These are phyloP conservation scores for Phytopythium cucurbitacearum DNA, from an alignment of 352 stramenopile genomes.

Conservation along the genomic window DNA sequence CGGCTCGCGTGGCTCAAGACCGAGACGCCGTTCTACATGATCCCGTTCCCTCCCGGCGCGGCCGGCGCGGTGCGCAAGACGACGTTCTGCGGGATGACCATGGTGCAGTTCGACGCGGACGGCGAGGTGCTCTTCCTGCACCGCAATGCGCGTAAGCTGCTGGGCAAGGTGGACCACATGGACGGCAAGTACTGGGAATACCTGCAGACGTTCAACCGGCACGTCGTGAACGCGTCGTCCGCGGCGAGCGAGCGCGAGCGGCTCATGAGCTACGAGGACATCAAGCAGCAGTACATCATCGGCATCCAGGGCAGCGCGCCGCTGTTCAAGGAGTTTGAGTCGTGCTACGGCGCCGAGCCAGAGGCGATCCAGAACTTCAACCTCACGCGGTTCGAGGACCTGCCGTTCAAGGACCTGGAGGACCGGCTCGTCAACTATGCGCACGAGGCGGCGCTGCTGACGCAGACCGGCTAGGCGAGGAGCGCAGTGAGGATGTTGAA, in stretches of 20 bases:
- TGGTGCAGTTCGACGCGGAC: constrained; percentile 59
- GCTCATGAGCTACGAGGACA: constrained; percentile 37
- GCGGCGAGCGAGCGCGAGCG: constrained; percentile 6
- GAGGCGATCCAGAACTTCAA: constrained; percentile 35
- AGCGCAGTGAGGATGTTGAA: too few species aligned
- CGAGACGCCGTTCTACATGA: constrained; percentile 54
- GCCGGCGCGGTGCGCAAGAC: constrained; percentile 31
- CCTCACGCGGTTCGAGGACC: constrained; percentile 29
- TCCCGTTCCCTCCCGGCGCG: constrained; percentile 39
- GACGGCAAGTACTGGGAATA: constrained; percentile 40
- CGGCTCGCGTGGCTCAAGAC: constrained; percentile 76
- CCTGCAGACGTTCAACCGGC: constrained; percentile 41
- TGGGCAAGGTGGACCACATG: constrained; percentile 36
- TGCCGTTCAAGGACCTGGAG: constrained; percentile 44
- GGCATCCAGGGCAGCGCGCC: constrained; percentile 32
- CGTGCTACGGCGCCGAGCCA: constrained; percentile 43
- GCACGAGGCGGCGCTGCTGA: constrained; percentile 33
- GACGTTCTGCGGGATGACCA: constrained; percentile 69
- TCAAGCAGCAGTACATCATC: constrained; percentile 41
- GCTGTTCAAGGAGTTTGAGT: constrained; percentile 47
- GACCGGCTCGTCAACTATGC: constrained; percentile 46
- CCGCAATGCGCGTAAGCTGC: constrained; percentile 69
- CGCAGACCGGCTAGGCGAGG: background rate
- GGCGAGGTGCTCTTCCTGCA: constrained; percentile 66
- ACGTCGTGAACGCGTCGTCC: constrained; percentile 2